Evolutionary conservation across 805 yeast genomes (phyloP).

Genomic region (Wickerhamomyces alni): DNA sequence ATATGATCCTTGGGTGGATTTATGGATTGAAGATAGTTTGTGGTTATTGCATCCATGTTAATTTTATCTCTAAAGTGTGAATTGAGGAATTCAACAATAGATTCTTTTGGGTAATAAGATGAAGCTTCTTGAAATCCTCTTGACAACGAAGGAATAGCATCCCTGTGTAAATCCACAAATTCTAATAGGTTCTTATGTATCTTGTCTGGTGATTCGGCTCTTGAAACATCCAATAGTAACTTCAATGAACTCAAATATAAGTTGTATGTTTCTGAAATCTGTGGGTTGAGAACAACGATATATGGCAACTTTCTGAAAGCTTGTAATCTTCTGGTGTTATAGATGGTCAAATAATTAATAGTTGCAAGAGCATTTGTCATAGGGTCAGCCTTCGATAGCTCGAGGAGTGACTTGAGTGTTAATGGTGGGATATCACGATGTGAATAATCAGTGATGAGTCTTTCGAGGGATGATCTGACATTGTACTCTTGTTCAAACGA

Average conservation of each 20-base stretch:
- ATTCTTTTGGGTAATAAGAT: slow-evolving; percentile 36
- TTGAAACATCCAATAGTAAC: slow-evolving; percentile 37
- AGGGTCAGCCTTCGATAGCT: slow-evolving; percentile 30
- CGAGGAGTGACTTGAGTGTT: slow-evolving; percentile 43
- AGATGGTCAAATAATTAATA: slow-evolving; percentile 46
- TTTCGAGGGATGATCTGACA: slow-evolving; percentile 51
- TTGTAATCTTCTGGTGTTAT: slow-evolving; percentile 64
- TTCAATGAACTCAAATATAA: slow-evolving; percentile 67
- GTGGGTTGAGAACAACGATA: slow-evolving; percentile 79
- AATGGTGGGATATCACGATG: slow-evolving; percentile 45
- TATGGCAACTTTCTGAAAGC: slow-evolving; percentile 76
- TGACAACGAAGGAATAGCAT: slow-evolving; percentile 76
- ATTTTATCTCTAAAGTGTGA: slow-evolving; percentile 78
- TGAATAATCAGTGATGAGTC: slow-evolving; percentile 53
- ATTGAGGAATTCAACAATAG: slow-evolving; percentile 61
- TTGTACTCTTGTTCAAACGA: slow-evolving; percentile 48
- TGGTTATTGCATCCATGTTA: slow-evolving; percentile 78
- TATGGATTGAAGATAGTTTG: slow-evolving; percentile 72
- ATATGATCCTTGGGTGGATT: slow-evolving; percentile 40
- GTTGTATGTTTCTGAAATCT: slow-evolving; percentile 71
- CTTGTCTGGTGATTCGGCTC: slow-evolving; percentile 41
- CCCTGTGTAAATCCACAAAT: slow-evolving; percentile 73
- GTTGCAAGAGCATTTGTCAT: slow-evolving; percentile 41
- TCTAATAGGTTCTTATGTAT: slow-evolving; percentile 49
- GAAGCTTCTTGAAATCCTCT: slow-evolving; percentile 73